These are phyloP conservation scores for Fusarium annulatum DNA, from an alignment of 2,329 filamentous ascomycete genomes.

Conservation along the genomic window DNA sequence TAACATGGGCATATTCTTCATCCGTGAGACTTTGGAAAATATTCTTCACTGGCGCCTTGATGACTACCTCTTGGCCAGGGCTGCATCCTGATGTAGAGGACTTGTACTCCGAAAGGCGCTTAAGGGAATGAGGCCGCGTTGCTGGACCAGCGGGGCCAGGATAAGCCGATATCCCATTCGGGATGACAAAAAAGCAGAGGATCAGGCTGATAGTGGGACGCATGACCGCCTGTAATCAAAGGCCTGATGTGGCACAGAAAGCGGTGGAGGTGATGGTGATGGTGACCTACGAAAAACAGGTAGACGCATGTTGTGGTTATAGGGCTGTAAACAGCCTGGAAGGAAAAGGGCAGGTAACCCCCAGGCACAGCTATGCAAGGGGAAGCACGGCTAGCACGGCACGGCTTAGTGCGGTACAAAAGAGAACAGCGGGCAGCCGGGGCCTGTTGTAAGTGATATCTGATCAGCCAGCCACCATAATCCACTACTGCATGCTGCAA, in stretches of 20 bases:
- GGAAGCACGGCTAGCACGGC: neutral
- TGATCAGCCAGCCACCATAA: neutral
- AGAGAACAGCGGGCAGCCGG: neutral
- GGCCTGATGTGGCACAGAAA: neutral
- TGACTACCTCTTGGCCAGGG: neutral
- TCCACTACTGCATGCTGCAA: neutral
- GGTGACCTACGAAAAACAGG: neutral
- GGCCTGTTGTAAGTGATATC: neutral
- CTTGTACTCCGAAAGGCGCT: conserved; percentile 1
- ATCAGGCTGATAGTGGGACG: neutral
- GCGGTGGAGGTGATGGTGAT: neutral
- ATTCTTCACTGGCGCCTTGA: conserved; percentile 17
- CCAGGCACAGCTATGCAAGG: neutral
- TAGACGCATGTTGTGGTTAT: neutral
- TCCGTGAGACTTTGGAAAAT: conserved; percentile 30
- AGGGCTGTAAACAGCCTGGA: neutral
- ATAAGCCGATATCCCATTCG: neutral
- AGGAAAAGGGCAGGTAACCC: neutral
- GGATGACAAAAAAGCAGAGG: neutral
- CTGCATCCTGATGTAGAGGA: neutral
- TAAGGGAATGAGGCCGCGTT: conserved; percentile 12
- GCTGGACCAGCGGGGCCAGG: conserved; percentile 10
- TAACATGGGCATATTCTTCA: conserved; percentile 27
- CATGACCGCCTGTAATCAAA: neutral
- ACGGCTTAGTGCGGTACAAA: neutral